Evolutionary conservation across 2,329 filamentous ascomycete genomes (phyloP), one percentile per base, ranked within the genome.

Genomic region (Hyphodiscus sp.): DNA sequence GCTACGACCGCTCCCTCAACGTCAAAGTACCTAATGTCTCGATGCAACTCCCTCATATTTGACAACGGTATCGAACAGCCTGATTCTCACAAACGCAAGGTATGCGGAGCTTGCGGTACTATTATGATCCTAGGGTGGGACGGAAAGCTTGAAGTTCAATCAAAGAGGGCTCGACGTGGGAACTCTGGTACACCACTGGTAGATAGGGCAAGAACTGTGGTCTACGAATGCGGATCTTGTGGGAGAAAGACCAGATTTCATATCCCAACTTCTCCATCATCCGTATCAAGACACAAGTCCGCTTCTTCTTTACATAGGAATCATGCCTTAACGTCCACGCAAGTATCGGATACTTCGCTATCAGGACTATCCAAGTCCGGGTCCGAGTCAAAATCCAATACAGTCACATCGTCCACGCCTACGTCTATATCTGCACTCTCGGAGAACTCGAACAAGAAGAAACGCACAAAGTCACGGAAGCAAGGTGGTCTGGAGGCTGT

Each of bases 401-500:
- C 23, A 8, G 8, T 26, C 23, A 8, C 23, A 26, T 38, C 41
- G 20, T 15, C 45, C 8, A 52, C 18, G 23, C 19, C 47, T 68
- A 56, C 61, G 55, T 68, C 67, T 42, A 56, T 61, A 55, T 68
- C 67, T 42, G 45, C 61, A 41, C 42, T 53, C 16, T 72, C 75
- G 1, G 70, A 76, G 33, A 83, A 80, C 64, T 76, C 79, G 8
- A 81, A 70, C 69, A 85, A 80, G 70, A 85, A 82, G 69, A 85
- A 85, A 70, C 75, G 82, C 48, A 80, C 83, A 30, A 86, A 83
- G 70, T 79, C 73, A 56, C 74, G 82, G 55, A 87, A 86, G 68
- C 59, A 64, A 20, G 79, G 81, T 33, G 82, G 81, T 1, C 71
- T 88, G n/a, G 80, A 85, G 65, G 82, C 83, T 49, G 67, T 87